A percentile compares a stretch with the other conserved stretches of the same genome.
phyloP scores from a whole-genome alignment of 495 filamentous ascomycete species.

The Massariosphaeria phaeospora region DNA sequence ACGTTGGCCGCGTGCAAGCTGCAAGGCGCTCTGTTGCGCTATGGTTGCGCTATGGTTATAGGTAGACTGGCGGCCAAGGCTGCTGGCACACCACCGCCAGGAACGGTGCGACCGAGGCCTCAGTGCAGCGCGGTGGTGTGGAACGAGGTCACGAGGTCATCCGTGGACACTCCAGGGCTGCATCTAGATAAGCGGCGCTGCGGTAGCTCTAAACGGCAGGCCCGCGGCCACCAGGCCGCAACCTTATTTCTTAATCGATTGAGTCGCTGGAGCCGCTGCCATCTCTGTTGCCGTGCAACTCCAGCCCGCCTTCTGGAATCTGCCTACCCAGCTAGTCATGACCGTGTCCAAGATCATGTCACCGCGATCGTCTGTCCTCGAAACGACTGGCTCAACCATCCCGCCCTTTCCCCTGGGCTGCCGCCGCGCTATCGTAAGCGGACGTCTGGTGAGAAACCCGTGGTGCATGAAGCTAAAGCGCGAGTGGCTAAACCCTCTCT shows the following conservation, averaged over 20 bases:
- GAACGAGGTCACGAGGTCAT: neutral
- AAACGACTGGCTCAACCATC: neutral
- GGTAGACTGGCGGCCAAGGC: constrained; percentile 10
- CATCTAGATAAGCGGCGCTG: neutral
- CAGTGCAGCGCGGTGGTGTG: no score
- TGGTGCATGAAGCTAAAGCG: constrained; percentile 14
- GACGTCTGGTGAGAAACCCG: constrained; percentile 12
- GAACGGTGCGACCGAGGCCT: constrained; percentile 21
- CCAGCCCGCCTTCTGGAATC: constrained; percentile 1
- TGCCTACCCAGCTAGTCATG: neutral
- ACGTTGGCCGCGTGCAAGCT: neutral
- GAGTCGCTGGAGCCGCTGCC: neutral
- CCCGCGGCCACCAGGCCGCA: neutral
- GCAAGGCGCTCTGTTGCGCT: constrained; percentile 17
- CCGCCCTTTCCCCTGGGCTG: constrained; percentile 1
- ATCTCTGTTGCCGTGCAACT: neutral
- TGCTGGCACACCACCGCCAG: neutral
- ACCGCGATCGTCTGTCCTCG: neutral
- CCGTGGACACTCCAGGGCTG: neutral
- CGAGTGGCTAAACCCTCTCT: constrained; percentile 12
- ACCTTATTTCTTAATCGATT: constrained; percentile 3
- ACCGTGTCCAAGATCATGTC: neutral
- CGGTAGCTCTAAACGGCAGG: no score
- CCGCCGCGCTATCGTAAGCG: neutral
- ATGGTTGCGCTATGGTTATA: constrained; percentile 21